phyloP scores from a whole-genome alignment of 352 stramenopile genomes.

The Hyphochytrium catenoides region DNA sequence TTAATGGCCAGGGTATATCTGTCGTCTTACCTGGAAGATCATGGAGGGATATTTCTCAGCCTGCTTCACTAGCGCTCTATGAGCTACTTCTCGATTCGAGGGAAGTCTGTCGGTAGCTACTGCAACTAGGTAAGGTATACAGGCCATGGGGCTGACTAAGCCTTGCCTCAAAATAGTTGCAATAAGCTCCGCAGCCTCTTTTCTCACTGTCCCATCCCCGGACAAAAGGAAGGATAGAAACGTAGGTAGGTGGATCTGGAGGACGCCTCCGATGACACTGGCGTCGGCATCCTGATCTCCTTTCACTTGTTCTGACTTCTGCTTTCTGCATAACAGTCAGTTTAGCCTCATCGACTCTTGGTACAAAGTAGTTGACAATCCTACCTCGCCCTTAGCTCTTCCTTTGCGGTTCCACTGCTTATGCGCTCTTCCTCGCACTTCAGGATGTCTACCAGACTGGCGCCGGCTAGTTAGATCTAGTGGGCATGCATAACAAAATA shows the following conservation, averaged over 20 bases:
- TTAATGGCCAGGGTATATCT: too few species aligned
- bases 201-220: slow-evolving; percentile 28
- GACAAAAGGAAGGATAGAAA: slow-evolving; percentile 24
- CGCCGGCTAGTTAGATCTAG: too few species aligned
- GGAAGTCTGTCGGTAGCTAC: slow-evolving; percentile 47
- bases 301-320: slow-evolving; percentile 40
- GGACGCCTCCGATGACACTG: slow-evolving; percentile 53
- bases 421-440: slow-evolving; percentile 35
- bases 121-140: slow-evolving; percentile 43
- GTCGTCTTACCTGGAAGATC: too few species aligned
- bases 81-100: too few species aligned
- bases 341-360: too few species aligned
- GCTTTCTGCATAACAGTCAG: too few species aligned
- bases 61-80: too few species aligned
- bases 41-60: too few species aligned
- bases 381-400: slow-evolving; percentile 18
- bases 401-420: slow-evolving; percentile 18
- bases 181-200: slow-evolving; percentile 34
- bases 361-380: too few species aligned
- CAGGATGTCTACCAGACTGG: slow-evolving; percentile 42
- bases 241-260: slow-evolving; percentile 46
- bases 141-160: slow-evolving; percentile 39
- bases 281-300: slow-evolving; percentile 58
- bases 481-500: too few species aligned
- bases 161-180: slow-evolving; percentile 37